phyloP scores from a whole-genome alignment of 2,329 filamentous ascomycete species.

The Aspergillus neotritici region DNA sequence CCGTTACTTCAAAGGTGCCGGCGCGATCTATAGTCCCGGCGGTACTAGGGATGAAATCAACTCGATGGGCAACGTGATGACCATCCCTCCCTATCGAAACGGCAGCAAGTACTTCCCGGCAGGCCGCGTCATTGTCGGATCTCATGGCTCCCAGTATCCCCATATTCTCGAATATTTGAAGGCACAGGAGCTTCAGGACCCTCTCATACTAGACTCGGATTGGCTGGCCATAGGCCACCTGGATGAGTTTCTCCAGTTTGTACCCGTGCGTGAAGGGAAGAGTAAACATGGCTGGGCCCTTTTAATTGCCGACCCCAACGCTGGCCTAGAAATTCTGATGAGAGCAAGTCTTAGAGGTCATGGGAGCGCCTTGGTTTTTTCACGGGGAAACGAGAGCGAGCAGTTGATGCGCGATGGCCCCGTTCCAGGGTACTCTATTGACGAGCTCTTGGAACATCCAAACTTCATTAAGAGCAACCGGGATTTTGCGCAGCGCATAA shows the following conservation, averaged over 20 bases:
- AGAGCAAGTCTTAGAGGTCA: slow-evolving; percentile 18
- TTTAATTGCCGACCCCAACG: slow-evolving; percentile 16
- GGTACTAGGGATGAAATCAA: slow-evolving; percentile 17
- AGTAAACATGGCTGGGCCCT: slow-evolving; percentile 15
- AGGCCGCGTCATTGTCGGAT: slow-evolving; percentile 20
- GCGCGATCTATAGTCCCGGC: slow-evolving; percentile 26
- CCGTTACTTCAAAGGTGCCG: slow-evolving; percentile 22
- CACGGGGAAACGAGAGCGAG: too few species aligned
- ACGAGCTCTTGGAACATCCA: not conserved
- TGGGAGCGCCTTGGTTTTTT: slow-evolving; percentile 10
- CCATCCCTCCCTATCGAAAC: slow-evolving; percentile 30
- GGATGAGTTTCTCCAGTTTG: slow-evolving; percentile 33
- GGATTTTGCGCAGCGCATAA: not conserved
- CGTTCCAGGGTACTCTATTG: not conserved
- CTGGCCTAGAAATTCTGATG: slow-evolving; percentile 21
- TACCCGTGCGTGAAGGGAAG: slow-evolving; percentile 18
- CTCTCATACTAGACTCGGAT: slow-evolving; percentile 30
- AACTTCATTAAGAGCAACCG: not conserved
- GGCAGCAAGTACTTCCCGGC: slow-evolving; percentile 12
- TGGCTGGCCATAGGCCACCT: slow-evolving; percentile 32
- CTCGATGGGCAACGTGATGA: slow-evolving; percentile 34
- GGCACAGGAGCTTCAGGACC: slow-evolving; percentile 33
- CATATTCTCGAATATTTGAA: slow-evolving; percentile 26
- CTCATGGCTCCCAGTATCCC: slow-evolving; percentile 8
- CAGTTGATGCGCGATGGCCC: too few species aligned